Base-by-base conservation (phyloP, 1,284 basidiomycete species). In the Lignosus rhinocerotis region DNA sequence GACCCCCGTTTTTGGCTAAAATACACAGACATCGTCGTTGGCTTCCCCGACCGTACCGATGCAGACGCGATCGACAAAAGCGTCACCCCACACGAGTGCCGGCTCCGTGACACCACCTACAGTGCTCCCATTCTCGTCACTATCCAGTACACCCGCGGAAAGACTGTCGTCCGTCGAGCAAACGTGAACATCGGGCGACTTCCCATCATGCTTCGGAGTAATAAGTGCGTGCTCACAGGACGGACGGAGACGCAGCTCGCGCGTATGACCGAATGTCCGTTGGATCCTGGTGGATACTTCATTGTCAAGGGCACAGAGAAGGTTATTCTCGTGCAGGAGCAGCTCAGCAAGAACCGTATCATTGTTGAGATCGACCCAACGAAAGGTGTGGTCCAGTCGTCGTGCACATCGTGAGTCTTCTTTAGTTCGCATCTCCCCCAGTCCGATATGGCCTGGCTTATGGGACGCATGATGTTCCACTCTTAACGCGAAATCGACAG, bases 271-370 rank as follows among this genome's bases (percentile, higher is more conserved):
- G 97, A 99, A 75, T 99, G 97, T 72, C 97, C 97, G 0, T 80
- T 99, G 59, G 98, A 99, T 76, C 97, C 97, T 2, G 97, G 97
- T 19, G 97, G 97, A 7, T 99, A 99, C 75, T 99, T 99, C 75
- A 92, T 99, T 58, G 96, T 99, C 53, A 98, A 97, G 74, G 97
- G 97, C 12, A 99, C 98, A 17, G 97, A 99, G 76, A 99, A 99
- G 79, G 97, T 99, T 69, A 99, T 99, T 65, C 81, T 99, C 58
- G 96, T 99, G 1, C 97, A 99, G 74, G 98, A 99, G 74, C 97
- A 99, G 76, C 78, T 99, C 69, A 96, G 93, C 81, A 99, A 99
- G 80, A 99, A 99, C 76, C 87, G 97, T 58, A 99, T 99, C 72
- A 97, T 99, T 63, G 96, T 99, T 64, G 98, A 99, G 78, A 91